A percentile compares a stretch with the other conserved stretches of the same genome.
Conservation (phyloP, 192 early-diverging fungal species). For the Backusella psychrophila region DNA sequence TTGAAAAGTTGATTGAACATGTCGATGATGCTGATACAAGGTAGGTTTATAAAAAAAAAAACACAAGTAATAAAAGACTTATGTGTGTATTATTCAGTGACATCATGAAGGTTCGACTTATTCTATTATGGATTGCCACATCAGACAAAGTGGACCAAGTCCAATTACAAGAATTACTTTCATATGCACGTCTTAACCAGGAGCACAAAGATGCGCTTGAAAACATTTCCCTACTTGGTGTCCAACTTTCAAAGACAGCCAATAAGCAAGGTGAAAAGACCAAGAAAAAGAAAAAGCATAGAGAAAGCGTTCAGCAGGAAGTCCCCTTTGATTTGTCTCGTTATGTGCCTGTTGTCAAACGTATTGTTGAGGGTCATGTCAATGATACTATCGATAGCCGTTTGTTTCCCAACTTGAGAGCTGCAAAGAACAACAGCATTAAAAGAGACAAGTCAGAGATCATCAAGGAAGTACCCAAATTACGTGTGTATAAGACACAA, state of each 20-base stretch:
- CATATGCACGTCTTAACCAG: conserved; percentile 65
- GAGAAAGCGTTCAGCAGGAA: conserved; percentile 49
- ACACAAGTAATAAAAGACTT: not conserved
- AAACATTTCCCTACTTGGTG: conserved; percentile 67
- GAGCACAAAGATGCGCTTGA: conserved; percentile 79
- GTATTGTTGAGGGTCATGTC: conserved; percentile 61
- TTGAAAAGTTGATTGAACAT: conserved; percentile 62
- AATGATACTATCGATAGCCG: conserved; percentile 53
- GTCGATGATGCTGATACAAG: conserved; percentile 67
- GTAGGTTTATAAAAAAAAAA: conserved; percentile 26
- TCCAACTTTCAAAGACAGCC: conserved; percentile 57
- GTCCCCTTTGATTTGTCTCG: conserved; percentile 72
- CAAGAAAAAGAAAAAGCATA: conserved; percentile 54
- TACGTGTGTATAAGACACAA: conserved; percentile 38
- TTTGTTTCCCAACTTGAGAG: conserved; percentile 61
- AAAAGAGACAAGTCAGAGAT: conserved; percentile 21
- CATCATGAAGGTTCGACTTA: conserved; percentile 72
- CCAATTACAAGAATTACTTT: conserved; percentile 65
- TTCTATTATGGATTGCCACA: conserved; percentile 83
- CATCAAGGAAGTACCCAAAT: conserved; percentile 23
- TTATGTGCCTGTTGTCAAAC: conserved; percentile 75
- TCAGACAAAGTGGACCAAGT: conserved; percentile 68
- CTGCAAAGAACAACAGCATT: conserved; percentile 35
- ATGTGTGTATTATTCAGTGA: conserved; percentile 33
- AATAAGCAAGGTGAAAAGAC: conserved; percentile 57